phyloP scores from a whole-genome alignment of 768 basidiomycete species.

The Podaxis sp. region DNA sequence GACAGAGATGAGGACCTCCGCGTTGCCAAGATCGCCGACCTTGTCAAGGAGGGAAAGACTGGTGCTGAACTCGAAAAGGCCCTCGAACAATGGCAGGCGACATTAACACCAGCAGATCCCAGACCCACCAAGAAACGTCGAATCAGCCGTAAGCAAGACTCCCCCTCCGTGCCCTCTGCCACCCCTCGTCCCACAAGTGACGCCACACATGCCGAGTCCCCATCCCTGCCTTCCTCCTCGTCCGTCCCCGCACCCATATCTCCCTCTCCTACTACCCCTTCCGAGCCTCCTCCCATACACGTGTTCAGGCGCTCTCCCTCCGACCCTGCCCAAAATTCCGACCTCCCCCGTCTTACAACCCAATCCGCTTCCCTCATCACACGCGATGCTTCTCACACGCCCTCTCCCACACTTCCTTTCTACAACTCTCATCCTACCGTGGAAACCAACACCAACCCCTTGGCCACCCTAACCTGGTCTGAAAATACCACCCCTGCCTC shows the following conservation, averaged over 20 bases:
- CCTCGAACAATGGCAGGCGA: slow-evolving; percentile 59
- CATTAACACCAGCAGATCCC: slow-evolving; percentile 14
- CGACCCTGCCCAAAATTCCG: slow-evolving; percentile 15
- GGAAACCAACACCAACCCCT: background rate
- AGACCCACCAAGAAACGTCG: slow-evolving; percentile 8
- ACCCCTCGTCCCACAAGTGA: background rate
- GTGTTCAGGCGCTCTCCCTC: slow-evolving; percentile 69
- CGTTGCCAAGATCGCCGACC: slow-evolving; percentile 64
- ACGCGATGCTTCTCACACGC: slow-evolving; percentile 12
- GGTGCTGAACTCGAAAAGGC: slow-evolving; percentile 61
- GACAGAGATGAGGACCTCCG: slow-evolving; percentile 42
- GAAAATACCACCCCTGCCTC: slow-evolving; percentile 4
- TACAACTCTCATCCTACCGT: slow-evolving; percentile 6
- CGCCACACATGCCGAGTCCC: slow-evolving; percentile 5
- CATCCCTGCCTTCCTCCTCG: background rate
- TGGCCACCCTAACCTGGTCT: background rate
- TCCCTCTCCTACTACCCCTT: background rate
- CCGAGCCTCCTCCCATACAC: slow-evolving; percentile 22
- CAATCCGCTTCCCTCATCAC: slow-evolving; percentile 5
- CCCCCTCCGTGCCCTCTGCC: slow-evolving; percentile 3
- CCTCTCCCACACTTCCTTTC: slow-evolving; percentile 5
- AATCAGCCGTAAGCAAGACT: background rate
- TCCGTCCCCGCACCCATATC: background rate
- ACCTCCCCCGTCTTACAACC: slow-evolving; percentile 4
- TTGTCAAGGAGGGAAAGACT: slow-evolving; percentile 65